Evolutionary conservation across 1,284 basidiomycete species (phyloP).

Genomic region (Meira miltonrushii): DNA sequence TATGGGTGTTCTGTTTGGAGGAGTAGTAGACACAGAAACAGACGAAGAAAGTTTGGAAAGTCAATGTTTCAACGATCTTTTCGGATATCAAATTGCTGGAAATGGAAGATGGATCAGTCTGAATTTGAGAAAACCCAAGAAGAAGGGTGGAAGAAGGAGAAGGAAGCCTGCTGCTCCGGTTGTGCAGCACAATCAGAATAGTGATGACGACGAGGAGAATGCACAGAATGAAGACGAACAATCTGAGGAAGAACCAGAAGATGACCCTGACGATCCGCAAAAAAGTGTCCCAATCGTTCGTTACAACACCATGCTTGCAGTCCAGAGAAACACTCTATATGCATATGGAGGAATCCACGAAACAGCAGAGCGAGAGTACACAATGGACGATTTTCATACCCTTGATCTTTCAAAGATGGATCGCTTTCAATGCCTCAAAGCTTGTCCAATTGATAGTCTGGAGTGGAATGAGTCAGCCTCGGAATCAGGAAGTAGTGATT

Average conservation of each 20-base stretch:
- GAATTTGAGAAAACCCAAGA: constrained; percentile 60
- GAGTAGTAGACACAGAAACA: constrained; percentile 82
- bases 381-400: constrained; percentile 51
- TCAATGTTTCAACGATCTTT: constrained; percentile 46
- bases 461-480: constrained; percentile 49
- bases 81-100: constrained; percentile 69
- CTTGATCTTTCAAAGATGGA: constrained; percentile 49
- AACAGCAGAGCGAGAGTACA: constrained; percentile 47
- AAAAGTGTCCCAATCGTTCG: constrained; percentile 67
- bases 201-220: constrained; percentile 9
- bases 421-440: constrained; percentile 43
- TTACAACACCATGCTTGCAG: constrained; percentile 88
- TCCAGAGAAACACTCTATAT: constrained; percentile 67
- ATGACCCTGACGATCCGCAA: constrained; percentile 67
- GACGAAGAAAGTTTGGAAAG: constrained; percentile 75
- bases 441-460: constrained; percentile 46
- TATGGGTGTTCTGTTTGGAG: constrained; percentile 80
- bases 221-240: constrained; percentile 18
- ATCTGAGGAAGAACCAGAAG: constrained; percentile 22
- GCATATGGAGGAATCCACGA: constrained; percentile 51
- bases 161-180: constrained; percentile 54
- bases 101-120: constrained; percentile 77
- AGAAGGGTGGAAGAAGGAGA: constrained; percentile 58
- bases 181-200: constrained; percentile 41
- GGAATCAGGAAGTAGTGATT: constrained; percentile 22